Evolutionary conservation across 257 asterid genomes (phyloP).

Genomic region (Ajuga chamaepitys): DNA sequence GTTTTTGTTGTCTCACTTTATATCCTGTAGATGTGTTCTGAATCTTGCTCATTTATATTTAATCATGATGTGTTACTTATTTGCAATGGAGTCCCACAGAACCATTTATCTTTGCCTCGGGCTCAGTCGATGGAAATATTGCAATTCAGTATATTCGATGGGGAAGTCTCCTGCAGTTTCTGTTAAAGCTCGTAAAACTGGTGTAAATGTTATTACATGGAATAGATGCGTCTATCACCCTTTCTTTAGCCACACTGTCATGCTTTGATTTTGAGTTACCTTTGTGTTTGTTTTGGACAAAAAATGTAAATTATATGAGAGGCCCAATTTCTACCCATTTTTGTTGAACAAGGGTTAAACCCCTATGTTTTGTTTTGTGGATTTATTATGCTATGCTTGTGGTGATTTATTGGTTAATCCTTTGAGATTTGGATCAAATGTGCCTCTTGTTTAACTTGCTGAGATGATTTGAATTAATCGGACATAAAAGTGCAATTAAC

Average conservation of each 20-base stretch:
- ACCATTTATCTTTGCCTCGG: conserved; percentile 69
- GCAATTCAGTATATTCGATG: conserved; percentile 82
- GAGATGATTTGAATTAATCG: too few species aligned
- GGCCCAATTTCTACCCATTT: too few species aligned
- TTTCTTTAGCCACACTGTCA: not conserved
- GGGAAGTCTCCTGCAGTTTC: conserved; percentile 81
- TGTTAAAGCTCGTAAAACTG: conserved; percentile 77
- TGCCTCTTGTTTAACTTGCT: too few species aligned
- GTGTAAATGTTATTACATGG: conserved; percentile 97
- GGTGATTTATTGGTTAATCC: too few species aligned
- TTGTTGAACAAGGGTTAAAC: too few species aligned
- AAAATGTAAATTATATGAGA: too few species aligned
- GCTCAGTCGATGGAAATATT: conserved; percentile 82
- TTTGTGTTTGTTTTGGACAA: too few species aligned
- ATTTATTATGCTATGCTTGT: too few species aligned
- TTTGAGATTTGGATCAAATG: too few species aligned
- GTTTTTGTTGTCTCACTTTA: not conserved
- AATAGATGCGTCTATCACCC: conserved; percentile 49
- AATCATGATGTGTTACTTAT: not conserved
- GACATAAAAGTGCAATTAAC: too few species aligned
- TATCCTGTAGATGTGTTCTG: not conserved
- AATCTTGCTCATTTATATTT: too few species aligned
- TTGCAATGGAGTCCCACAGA: conserved; percentile 96
- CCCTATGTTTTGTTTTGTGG: too few species aligned
- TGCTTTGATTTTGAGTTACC: not conserved